Base-by-base conservation (phyloP, 768 basidiomycete genomes). In the Xerocomellus dryophilus region DNA sequence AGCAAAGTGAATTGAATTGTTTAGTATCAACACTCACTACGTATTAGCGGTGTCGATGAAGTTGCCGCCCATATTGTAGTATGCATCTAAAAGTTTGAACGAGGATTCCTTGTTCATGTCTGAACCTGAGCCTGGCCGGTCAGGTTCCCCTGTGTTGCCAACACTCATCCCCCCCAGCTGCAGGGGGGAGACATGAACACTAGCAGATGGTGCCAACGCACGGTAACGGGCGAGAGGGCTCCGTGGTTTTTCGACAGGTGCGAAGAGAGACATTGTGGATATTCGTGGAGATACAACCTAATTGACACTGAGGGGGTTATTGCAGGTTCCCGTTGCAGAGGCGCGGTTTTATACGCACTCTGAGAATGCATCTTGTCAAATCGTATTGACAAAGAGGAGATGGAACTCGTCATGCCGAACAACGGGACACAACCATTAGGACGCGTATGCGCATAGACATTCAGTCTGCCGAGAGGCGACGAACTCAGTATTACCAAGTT, bases 11-110 rank as follows among this genome's bases (percentile, higher is more conserved):
- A 43, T 23, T 12, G 12, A 4, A 15, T 34, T 27, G 17, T 14
- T 38, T 15, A 15, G 25, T 3, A 17, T 15, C 15, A 32, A 18
- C 25, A 31, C 69, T 60, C 44, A 73, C 74, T 78, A 79, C 59
- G 63, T 64, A 54, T 76, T 77, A 2, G 78, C 77, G 2, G 77
- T 77, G 53, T 77, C 78, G 49, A 78, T 76, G 46, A 77, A 76
- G 57, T 79, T 78, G 0, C 78, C 78, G 3, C 78, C 78, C 7
- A 66, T 62, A 20, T 75, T 68, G 45, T 60, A 71, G 51, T 65
- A 78, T 0, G 74, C 69, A 45, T 80, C 78, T 1, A 81, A 67
- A 23, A 47, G 34, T 17, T 35, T 31, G 29, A 20, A 44, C 6
- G 43, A 44, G 18, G 29, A 80, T 38, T 73, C 69, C 61, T 77